A percentile compares a stretch with the other conserved stretches of the same genome.
These are phyloP conservation scores for Rhodocollybia butyracea DNA, from an alignment of 768 basidiomycete genomes.

Conservation along the genomic window DNA sequence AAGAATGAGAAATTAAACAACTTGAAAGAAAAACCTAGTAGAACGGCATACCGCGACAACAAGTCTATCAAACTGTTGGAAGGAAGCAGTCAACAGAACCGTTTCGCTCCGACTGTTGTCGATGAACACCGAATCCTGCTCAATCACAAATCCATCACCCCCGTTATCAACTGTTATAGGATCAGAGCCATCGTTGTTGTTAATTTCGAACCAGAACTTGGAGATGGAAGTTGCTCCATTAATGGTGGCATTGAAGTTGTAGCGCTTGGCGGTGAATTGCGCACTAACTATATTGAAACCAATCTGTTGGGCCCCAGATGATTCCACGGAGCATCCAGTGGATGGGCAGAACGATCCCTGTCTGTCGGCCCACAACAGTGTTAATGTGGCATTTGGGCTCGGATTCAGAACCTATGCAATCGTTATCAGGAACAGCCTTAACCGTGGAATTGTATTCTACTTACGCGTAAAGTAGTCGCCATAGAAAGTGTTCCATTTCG, in stretches of 20 bases:
- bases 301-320: neutral
- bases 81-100: neutral
- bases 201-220: slow-evolving; percentile 48
- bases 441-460: slow-evolving; percentile 4
- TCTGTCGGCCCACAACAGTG: neutral
- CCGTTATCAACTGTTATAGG: slow-evolving; percentile 36
- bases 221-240: slow-evolving; percentile 37
- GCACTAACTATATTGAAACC: slow-evolving; percentile 24
- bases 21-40: neutral
- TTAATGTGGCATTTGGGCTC: neutral
- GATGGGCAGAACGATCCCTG: slow-evolving; percentile 1
- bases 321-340: neutral
- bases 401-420: slow-evolving; percentile 4
- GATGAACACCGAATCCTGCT: slow-evolving; percentile 42
- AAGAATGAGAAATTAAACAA: neutral
- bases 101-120: slow-evolving; percentile 9
- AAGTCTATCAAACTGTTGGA: neutral
- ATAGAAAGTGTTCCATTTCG: slow-evolving; percentile 32
- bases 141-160: slow-evolving; percentile 37
- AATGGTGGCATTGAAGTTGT: slow-evolving; percentile 32
- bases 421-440: neutral
- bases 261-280: slow-evolving; percentile 25
- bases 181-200: slow-evolving; percentile 39
- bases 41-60: neutral
- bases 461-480: slow-evolving; percentile 38